Evolutionary conservation across 2,329 filamentous ascomycete genomes (phyloP).

Genomic region (Fusarium pseudoanthophilum): DNA sequence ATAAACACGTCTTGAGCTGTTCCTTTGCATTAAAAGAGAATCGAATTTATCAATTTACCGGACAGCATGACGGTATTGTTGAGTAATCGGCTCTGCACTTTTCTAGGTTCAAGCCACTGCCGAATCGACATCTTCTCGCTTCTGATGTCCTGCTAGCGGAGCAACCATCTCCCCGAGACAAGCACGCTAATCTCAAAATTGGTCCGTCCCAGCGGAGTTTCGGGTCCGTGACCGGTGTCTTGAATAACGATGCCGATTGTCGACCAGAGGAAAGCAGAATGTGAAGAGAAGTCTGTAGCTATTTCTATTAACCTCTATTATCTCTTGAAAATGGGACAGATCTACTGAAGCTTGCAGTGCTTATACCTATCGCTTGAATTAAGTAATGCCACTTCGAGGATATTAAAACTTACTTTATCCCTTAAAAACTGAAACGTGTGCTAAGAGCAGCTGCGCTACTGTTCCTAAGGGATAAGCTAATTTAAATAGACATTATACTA

Average conservation of each 20-base stretch:
- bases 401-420: too few relatives aligned
- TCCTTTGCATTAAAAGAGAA: too few relatives aligned
- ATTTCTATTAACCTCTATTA: not conserved
- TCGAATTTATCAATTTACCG: not conserved
- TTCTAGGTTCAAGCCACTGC: not conserved
- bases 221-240: not conserved
- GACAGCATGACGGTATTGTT: not conserved
- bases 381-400: too few relatives aligned
- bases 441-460: too few relatives aligned
- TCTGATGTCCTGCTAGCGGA: not conserved
- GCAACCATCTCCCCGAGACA: not conserved
- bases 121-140: too few relatives aligned
- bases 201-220: not conserved
- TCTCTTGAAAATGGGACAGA: too few relatives aligned
- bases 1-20: too few relatives aligned
- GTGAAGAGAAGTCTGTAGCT: fast-evolving
- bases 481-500: too few relatives aligned
- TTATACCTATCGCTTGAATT: too few relatives aligned
- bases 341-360: too few relatives aligned
- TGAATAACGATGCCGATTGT: not conserved
- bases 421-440: too few relatives aligned
- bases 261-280: fast-evolving
- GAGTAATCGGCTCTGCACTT: not conserved
- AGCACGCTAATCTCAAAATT: not conserved
- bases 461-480: too few relatives aligned